Evolutionary conservation across 2,329 filamentous ascomycete species (phyloP).

Genomic region (Macrophomina tecta): DNA sequence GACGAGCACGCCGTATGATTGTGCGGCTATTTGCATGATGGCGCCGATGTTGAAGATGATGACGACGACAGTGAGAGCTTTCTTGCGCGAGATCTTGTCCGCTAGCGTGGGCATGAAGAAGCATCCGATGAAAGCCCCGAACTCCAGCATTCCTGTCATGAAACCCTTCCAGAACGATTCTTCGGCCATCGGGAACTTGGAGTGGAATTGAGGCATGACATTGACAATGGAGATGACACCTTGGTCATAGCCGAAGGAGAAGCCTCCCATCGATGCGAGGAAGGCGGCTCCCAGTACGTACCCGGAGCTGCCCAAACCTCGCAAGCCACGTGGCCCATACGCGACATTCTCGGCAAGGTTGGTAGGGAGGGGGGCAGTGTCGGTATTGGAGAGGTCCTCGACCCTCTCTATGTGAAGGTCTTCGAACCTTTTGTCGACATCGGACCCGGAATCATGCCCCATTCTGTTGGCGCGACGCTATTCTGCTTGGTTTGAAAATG

Average conservation of each 20-base stretch:
- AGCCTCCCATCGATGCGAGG: constrained; percentile 50
- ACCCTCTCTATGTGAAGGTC: not conserved
- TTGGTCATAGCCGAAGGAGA: constrained; percentile 44
- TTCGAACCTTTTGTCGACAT: no score
- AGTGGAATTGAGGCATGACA: constrained; percentile 53
- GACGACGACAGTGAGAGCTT: constrained; percentile 47
- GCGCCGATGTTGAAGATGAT: constrained; percentile 56
- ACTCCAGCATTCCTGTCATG: constrained; percentile 52
- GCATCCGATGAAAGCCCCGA: constrained; percentile 49
- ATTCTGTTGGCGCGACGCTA: not conserved
- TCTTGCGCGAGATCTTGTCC: constrained; percentile 53
- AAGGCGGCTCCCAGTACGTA: constrained; percentile 53
- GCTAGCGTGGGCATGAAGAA: constrained; percentile 44
- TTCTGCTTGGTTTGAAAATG: no score
- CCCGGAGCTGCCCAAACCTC: constrained; percentile 44
- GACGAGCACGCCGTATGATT: constrained; percentile 39
- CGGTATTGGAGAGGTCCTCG: not conserved
- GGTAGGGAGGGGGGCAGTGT: not conserved
- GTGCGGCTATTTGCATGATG: constrained; percentile 44
- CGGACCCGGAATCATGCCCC: no score
- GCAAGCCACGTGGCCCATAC: constrained; percentile 41
- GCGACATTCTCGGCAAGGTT: constrained; percentile 19
- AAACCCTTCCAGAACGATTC: constrained; percentile 46
- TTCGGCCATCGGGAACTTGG: constrained; percentile 42
- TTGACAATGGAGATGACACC: constrained; percentile 49